Evolutionary conservation across 306 rosid species (phyloP), one percentile per base, ranked within the genome.

Genomic region (Sicyos baderoa): DNA sequence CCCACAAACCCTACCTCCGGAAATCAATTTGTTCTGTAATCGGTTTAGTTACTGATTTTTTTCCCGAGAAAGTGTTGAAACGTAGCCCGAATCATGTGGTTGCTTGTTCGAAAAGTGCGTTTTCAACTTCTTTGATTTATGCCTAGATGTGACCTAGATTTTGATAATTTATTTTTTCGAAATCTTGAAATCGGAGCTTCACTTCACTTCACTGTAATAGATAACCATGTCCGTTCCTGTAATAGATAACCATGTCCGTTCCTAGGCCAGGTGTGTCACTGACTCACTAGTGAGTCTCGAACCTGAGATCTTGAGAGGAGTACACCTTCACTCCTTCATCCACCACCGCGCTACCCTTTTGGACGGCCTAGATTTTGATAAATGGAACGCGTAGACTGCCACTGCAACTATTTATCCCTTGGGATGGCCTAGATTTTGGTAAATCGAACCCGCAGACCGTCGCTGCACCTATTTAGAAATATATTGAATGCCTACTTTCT

Each of bases 1-100:
- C n/a, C 62, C 51, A 27, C 37, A 18, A 76, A 68, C 74, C 78
- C 80, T 42, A 76, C 27, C 49, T 58, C 22, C 5, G 7, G 14
- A 44, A 16, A 40, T 19, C 68, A 40, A 40, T 15, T 11, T 0
- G 9, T n/a, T 66, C 35, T 8, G 1, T 45, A 5, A 11, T 44
- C 35, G 19, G 44, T 67, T 7, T 21, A 49, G 48, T 62, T 40
- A 15, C 68, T 16, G 49, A 23, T 25, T 56, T n/a, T 27, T 56
- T 56, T 25, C 40, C 62, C 40, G 35, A 25, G 40, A 56, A 56
- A 23, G 53, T 42, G n/a, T n/a, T 63, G 15, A 63, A 63, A 40
- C 69, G 29, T 63, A 42, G 16, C 52, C n/a, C 3, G n/a, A 61
- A 35, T 61, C 49, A 14, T 35, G 49, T 37, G 18, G 60, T 56